Base-by-base conservation (phyloP, 371 early-diverging fungal species). In the Circinella minor region DNA sequence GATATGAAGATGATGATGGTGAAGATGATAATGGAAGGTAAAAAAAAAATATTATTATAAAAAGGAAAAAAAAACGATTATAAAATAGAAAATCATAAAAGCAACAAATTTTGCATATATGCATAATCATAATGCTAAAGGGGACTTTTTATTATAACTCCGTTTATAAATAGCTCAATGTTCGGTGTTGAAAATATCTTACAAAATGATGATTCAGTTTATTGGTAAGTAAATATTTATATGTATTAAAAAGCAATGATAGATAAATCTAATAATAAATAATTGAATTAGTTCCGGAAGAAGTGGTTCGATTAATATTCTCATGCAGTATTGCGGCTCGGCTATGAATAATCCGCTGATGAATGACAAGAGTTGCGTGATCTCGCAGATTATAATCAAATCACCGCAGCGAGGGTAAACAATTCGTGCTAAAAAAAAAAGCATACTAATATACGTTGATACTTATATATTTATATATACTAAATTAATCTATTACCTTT, bases 171-270 rank as follows among this genome's bases (percentile, higher is more conserved):
- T 38, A 74, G 77, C 27, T 61, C 74, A 1, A 27, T 59, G 3
- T 77, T 74, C 69, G 65, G 72, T 47, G 73, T 77, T 6, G 71
- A 77, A 27, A 77, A 77, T 49, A 74, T 77, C 34, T 59, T 77
- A n/a, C 74, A 65, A 34, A 71, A 77, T 55, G 77, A 77, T 66
- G 66, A 55, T 37, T 39, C 67, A 4, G 77, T 77, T 13, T 77
- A 74, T 36, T 77, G 77, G 75, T 74, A 68, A 68, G 55, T 54
- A 51, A 51, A n/a, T 5, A 51, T 9, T 6, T 39, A 39, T 4
- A 4, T 39, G 39, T 6, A 39, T 39, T 6, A 43, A 11, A 11
- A 43, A 9, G 43, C 2, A 43, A 9, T 43, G 43, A 11, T 9
- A 43, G 43, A 43, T 43, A 11, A 43, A 43, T 43, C 11, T 43